Conservation (phyloP, 306 rosid species). For the Argentina anserina region DNA sequence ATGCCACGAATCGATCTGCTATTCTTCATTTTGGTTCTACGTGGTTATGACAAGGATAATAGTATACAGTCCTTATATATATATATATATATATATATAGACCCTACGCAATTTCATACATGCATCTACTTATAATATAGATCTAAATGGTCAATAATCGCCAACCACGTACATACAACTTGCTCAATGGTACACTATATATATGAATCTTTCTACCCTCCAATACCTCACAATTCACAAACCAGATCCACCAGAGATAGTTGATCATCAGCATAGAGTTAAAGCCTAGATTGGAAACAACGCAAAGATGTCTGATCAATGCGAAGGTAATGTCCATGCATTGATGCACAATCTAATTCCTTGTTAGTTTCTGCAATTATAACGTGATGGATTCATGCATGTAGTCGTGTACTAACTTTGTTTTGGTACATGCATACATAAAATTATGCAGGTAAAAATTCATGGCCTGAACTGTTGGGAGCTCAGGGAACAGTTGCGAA, state of each 20-base stretch:
- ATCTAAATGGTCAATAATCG: neutral
- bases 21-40: neutral
- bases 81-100: neutral
- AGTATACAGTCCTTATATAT: too few relatives aligned
- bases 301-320: neutral
- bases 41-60: neutral
- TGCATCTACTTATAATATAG: neutral
- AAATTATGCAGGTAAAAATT: slow-evolving; percentile 28
- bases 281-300: neutral
- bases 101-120: neutral
- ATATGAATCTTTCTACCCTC: neutral
- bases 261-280: neutral
- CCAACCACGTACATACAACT: neutral
- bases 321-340: neutral
- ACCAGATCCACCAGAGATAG: neutral
- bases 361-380: neutral
- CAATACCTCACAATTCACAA: neutral
- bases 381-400: neutral
- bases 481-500: slow-evolving; percentile 33
- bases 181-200: neutral
- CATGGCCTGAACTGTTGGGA: slow-evolving; percentile 61
- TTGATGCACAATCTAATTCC: neutral
- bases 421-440: neutral
- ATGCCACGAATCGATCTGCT: neutral
- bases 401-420: neutral